A percentile compares a stretch with the other conserved stretches of the same genome.
Evolutionary conservation across 257 asterid species (phyloP).

Genomic region (Henckelia pumila): DNA sequence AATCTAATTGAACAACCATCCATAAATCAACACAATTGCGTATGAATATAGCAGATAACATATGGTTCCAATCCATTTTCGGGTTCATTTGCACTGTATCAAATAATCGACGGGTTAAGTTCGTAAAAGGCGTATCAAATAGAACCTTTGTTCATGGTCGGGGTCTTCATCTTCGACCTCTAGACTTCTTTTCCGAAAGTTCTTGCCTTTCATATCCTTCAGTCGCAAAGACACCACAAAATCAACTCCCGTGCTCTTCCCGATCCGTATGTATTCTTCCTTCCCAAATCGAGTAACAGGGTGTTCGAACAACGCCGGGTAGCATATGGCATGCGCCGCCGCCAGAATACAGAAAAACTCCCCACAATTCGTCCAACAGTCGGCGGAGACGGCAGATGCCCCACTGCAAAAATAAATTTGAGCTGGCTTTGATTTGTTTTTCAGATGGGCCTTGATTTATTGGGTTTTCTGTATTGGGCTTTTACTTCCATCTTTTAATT

Average conservation of each 20-base stretch:
- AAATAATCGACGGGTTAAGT: not conserved
- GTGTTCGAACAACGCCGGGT: not conserved
- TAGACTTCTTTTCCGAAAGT: constrained; percentile 71
- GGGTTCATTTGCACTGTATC: not conserved
- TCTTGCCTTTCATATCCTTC: constrained; percentile 56
- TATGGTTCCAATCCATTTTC: too few species aligned
- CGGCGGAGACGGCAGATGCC: too few species aligned
- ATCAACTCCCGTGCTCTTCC: not conserved
- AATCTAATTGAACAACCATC: constrained; percentile 34
- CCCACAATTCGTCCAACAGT: too few species aligned
- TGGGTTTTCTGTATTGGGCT: not conserved
- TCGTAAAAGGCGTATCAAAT: not conserved
- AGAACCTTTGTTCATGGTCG: constrained; percentile 35
- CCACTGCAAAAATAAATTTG: too few species aligned
- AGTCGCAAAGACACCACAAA: not conserved
- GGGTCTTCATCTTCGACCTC: constrained; percentile 41
- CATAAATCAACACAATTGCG: not conserved
- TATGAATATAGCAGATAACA: not conserved
- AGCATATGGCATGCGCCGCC: not conserved
- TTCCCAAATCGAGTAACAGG: not conserved
- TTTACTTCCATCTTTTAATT: too few species aligned
- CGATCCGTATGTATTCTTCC: not conserved
- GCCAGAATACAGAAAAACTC: not conserved
- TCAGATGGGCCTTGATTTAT: not conserved
- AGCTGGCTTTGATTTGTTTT: not conserved